Evolutionary conservation across 2,329 filamentous ascomycete species (phyloP).

Genomic region (Colletotrichum tropicicola): DNA sequence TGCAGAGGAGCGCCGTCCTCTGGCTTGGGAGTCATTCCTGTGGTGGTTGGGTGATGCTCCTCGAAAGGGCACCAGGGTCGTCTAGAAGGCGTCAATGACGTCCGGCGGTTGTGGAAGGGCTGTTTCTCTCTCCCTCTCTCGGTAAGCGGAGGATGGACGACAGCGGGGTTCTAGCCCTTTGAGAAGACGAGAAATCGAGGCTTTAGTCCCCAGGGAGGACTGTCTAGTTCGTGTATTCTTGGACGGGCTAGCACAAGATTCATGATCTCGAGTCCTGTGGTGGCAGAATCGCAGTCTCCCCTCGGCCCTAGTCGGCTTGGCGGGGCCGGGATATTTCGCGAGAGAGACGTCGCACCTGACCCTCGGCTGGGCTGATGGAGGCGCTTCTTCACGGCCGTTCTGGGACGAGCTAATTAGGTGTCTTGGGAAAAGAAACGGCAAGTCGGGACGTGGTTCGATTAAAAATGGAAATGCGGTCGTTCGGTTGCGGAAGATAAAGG

Average conservation of each 20-base stretch:
- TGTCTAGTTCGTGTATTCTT: slow-evolving; percentile 7
- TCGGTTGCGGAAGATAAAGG: slow-evolving; percentile 15
- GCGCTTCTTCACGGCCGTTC: neutral
- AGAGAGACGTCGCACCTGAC: neutral
- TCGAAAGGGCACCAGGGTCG: neutral
- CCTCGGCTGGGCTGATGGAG: neutral
- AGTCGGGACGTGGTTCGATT: neutral
- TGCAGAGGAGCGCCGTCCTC: slow-evolving; percentile 32
- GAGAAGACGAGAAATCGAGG: neutral
- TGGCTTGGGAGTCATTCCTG: slow-evolving; percentile 16
- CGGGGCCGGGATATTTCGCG: neutral
- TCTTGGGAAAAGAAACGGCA: neutral
- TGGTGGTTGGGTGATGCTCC: neutral
- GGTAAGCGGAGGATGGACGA: no score
- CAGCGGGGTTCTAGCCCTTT: neutral
- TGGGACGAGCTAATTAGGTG: neutral
- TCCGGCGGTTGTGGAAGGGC: neutral
- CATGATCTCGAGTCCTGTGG: slow-evolving; percentile 14
- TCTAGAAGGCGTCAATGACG: neutral
- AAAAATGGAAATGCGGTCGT: neutral
- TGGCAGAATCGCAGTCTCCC: slow-evolving; percentile 5
- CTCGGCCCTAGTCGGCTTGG: slow-evolving; percentile 17
- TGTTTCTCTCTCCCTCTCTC: neutral
- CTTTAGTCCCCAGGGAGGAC: neutral
- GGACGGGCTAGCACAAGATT: slow-evolving; percentile 3